Conservation (phyloP, 306 rosid species). For the Inga leiocalycina region DNA sequence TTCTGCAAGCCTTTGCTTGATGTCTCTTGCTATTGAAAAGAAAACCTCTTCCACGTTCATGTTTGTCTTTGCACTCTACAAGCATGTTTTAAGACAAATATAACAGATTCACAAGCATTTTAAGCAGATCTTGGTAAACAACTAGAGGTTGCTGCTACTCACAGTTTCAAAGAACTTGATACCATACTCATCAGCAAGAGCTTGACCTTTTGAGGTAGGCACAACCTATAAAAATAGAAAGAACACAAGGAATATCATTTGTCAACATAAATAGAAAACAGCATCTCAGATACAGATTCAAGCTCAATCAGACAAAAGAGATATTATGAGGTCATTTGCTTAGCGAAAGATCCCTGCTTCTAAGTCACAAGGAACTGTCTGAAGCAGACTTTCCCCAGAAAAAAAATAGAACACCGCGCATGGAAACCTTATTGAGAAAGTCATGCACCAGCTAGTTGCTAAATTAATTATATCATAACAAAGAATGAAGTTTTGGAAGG, state of each 20-base stretch:
- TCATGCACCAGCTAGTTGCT: background rate
- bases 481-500: constrained; percentile 21
- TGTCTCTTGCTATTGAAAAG: constrained; percentile 82
- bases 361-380: background rate
- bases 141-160: constrained; percentile 43
- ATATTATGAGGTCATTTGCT: background rate
- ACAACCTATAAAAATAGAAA: constrained; percentile 57
- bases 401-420: background rate
- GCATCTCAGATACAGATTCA: background rate
- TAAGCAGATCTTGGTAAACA: constrained; percentile 17
- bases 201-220: constrained; percentile 86
- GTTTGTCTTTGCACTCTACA: constrained; percentile 92
- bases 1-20: constrained; percentile 83
- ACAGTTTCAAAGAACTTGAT: constrained; percentile 89
- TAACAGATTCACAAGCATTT: constrained; percentile 5
- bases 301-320: background rate
- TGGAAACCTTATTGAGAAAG: background rate
- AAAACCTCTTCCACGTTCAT: constrained; percentile 89
- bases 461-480: constrained; percentile 5
- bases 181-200: constrained; percentile 92
- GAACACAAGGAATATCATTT: background rate
- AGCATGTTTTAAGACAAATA: constrained; percentile 31
- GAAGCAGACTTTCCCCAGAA: background rate
- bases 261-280: background rate
- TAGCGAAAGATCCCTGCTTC: background rate